Percentiles rank a stretch among this genome's conserved stretches.
These are phyloP conservation scores for Urochloa ruziziensis DNA, from an alignment of 176 grass and related monocot genomes.

Conservation along the genomic window DNA sequence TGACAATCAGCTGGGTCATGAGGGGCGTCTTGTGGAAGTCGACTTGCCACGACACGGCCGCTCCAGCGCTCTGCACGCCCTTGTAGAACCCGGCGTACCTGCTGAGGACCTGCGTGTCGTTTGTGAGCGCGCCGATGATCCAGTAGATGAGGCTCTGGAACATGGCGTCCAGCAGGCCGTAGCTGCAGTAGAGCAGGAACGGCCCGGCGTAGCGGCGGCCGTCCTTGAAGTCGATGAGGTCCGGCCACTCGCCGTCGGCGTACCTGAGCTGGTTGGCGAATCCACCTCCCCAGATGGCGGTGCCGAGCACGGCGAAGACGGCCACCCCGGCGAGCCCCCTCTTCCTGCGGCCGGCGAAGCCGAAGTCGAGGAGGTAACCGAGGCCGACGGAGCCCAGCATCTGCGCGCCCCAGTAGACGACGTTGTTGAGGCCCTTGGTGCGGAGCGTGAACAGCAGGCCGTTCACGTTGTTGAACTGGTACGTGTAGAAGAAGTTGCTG, in stretches of 20 bases:
- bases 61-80: slow-evolving; percentile 79
- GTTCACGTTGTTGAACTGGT: slow-evolving; percentile 98
- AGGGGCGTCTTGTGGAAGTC: slow-evolving; percentile 44
- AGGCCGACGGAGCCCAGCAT: slow-evolving; percentile 69
- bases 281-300: slow-evolving; percentile 74
- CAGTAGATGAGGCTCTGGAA: slow-evolving; percentile 96
- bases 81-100: slow-evolving; percentile 94
- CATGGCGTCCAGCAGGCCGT: slow-evolving; percentile 87
- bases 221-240: slow-evolving; percentile 71
- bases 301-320: slow-evolving; percentile 51
- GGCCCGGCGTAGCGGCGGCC: slow-evolving; percentile 33
- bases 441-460: slow-evolving; percentile 70
- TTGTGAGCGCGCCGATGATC: slow-evolving; percentile 69
- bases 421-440: slow-evolving; percentile 83
- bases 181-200: slow-evolving; percentile 86
- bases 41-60: slow-evolving; percentile 77
- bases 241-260: background rate
- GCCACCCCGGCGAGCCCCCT: slow-evolving; percentile 47
- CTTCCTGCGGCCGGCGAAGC: slow-evolving; percentile 55
- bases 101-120: slow-evolving; percentile 73
- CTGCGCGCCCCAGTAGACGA: slow-evolving; percentile 93
- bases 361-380: slow-evolving; percentile 78
- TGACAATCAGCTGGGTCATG: slow-evolving; percentile 58
- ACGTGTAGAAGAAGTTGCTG: slow-evolving; percentile 96
- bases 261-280: slow-evolving; percentile 68